Conservation (phyloP, 2,329 filamentous ascomycete species). For the Hypoxylon sp. region DNA sequence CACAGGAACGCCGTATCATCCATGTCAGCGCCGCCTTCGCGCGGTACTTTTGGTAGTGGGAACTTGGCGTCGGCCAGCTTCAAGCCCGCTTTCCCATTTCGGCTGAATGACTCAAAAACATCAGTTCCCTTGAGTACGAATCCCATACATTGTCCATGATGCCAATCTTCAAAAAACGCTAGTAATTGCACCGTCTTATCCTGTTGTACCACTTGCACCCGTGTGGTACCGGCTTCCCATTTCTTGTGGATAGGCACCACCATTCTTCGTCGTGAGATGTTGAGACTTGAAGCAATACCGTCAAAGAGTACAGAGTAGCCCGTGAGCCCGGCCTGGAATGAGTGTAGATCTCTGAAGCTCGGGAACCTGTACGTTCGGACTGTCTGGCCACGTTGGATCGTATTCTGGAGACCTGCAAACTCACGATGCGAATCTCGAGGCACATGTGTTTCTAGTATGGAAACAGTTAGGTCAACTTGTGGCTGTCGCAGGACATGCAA, state of each 20-base stretch:
- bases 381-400: slow-evolving; percentile 70
- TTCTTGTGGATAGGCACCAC: slow-evolving; percentile 95
- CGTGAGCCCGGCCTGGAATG: slow-evolving; percentile 83
- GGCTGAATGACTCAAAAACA: slow-evolving; percentile 78
- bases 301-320: slow-evolving; percentile 84
- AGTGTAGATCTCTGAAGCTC: slow-evolving; percentile 78
- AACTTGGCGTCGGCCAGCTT: slow-evolving; percentile 93
- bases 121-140: slow-evolving; percentile 89
- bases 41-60: slow-evolving; percentile 76
- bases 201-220: slow-evolving; percentile 84
- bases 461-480: slow-evolving; percentile 83
- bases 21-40: slow-evolving; percentile 65
- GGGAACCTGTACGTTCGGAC: slow-evolving; percentile 80
- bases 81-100: slow-evolving; percentile 77
- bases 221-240: slow-evolving; percentile 86
- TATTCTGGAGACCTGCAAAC: slow-evolving; percentile 72
- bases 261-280: slow-evolving; percentile 87
- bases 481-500: slow-evolving; percentile 78
- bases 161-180: slow-evolving; percentile 90
- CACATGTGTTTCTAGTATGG: slow-evolving; percentile 77
- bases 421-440: slow-evolving; percentile 73
- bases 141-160: slow-evolving; percentile 89
- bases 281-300: slow-evolving; percentile 79
- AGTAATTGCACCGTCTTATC: slow-evolving; percentile 83
- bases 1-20: slow-evolving; percentile 83